Percentiles rank a stretch among this genome's conserved stretches.
Evolutionary conservation across 257 asterid genomes (phyloP).

Genomic region (Solanum lycopersicoides): DNA sequence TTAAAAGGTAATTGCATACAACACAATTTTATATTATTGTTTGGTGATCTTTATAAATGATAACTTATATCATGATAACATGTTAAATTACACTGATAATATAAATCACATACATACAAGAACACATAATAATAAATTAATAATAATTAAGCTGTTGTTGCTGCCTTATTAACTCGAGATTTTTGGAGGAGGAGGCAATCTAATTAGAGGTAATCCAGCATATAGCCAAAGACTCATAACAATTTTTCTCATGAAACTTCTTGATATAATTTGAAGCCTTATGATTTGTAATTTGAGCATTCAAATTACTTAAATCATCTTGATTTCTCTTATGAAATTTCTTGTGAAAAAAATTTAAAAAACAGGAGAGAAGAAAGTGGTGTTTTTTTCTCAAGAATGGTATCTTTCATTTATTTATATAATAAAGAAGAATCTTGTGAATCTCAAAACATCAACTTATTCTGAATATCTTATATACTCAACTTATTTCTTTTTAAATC

Average conservation of each 20-base stretch:
- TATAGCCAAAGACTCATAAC: neutral
- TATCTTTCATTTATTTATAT: neutral
- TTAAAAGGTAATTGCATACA: neutral
- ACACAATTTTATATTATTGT: neutral
- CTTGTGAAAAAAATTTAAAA: too few species aligned
- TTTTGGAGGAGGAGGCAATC: neutral
- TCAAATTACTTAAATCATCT: slow-evolving; percentile 1
- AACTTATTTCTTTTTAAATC: too few species aligned
- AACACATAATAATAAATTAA: neutral
- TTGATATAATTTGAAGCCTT: neutral
- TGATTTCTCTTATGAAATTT: slow-evolving; percentile 8
- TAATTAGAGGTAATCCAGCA: neutral
- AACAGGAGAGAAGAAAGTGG: too few species aligned
- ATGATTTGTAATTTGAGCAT: neutral
- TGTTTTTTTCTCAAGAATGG: neutral
- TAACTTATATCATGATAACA: neutral
- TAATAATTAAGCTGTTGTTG: neutral
- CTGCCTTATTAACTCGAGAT: neutral
- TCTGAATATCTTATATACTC: neutral
- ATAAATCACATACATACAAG: neutral
- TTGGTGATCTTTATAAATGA: neutral
- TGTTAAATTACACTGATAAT: neutral
- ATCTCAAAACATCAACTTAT: neutral
- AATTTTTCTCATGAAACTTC: neutral
- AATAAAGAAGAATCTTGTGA: neutral